Evolutionary conservation across 352 stramenopile species (phyloP), one percentile per base, ranked within the genome.

Genomic region (Phytophthora cryptogea): DNA sequence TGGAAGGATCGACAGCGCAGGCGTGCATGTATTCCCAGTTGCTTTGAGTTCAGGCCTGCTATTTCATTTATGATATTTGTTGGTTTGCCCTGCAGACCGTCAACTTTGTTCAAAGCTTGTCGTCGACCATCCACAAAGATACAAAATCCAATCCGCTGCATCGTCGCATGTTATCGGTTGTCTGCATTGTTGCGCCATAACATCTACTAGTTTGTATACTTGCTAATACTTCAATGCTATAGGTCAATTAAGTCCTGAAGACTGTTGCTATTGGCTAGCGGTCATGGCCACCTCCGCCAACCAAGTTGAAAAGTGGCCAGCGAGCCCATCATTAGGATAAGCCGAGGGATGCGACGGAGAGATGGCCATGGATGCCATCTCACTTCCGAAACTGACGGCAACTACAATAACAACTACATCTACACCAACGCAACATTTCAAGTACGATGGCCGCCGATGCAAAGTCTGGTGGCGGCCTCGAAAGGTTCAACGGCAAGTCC

Each of bases 51-150:
- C 8, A 14, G 14, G 20, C 41, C 54, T 60, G 54, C 35, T 8
- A 43, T 54, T 64, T 68, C 44, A 59, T 60, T 64, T 64, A 65
- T 54, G n/a, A 47, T 54, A 45, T 49, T 44, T 36, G 27, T 42
- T 64, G 16, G 59, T 47, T 10, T 60, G 44, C 36, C 14, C 36
- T 33, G 59, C 47, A 59, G 41, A 32, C 43, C 23, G 30, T 43
- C 31, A 16, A 39, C 14, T 20, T 39, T 37, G 5, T 49, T 35
- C 11, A 33, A 48, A 48, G n/a, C 43, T 65, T 50, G 36, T 31
- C 13, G 14, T 52, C 11, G 40, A 36, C 28, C 20, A 23, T 23
- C 20, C 20, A 23, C 20, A 23, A 17, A n/a, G 28, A 11, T 41
- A 11, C 27, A n/a, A 46, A 45, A 35, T 47, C 27, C 7, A 23